phyloP scores from a whole-genome alignment of 2,329 filamentous ascomycete species.

The Fusarium graminum region DNA sequence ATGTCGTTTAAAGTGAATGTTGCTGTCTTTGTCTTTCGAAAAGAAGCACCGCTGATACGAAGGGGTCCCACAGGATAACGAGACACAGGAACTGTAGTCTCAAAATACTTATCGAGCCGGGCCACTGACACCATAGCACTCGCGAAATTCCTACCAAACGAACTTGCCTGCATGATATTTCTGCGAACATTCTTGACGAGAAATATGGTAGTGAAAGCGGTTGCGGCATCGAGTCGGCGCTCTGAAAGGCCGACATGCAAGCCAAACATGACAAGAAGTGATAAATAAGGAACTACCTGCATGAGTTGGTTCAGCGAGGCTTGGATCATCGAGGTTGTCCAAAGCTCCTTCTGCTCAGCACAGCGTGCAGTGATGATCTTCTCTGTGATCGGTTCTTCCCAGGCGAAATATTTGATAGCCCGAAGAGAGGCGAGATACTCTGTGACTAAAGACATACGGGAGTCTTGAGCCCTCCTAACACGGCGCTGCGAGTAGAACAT shows the following conservation, averaged over 20 bases:
- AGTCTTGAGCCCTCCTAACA: slow-evolving; percentile 68
- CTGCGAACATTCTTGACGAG: slow-evolving; percentile 66
- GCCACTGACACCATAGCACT: slow-evolving; percentile 59
- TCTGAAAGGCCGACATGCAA: slow-evolving; percentile 63
- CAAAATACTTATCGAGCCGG: slow-evolving; percentile 67
- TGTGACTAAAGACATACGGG: slow-evolving; percentile 68
- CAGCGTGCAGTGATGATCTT: slow-evolving; percentile 64
- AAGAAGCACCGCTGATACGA: slow-evolving; percentile 60
- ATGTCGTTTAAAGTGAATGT: slow-evolving; percentile 63
- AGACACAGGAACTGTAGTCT: slow-evolving; percentile 62
- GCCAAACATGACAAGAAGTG: slow-evolving; percentile 67
- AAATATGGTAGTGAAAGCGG: slow-evolving; percentile 69
- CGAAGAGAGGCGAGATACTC: slow-evolving; percentile 70
- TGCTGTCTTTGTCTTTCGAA: slow-evolving; percentile 64
- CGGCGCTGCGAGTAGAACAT: slow-evolving; percentile 65
- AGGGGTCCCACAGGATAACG: slow-evolving; percentile 64
- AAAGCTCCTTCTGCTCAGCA: slow-evolving; percentile 67
- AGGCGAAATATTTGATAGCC: slow-evolving; percentile 72
- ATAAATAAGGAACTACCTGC: slow-evolving; percentile 65
- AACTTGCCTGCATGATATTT: slow-evolving; percentile 65
- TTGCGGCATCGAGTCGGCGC: slow-evolving; percentile 65
- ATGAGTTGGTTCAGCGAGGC: slow-evolving; percentile 62
- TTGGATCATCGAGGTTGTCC: slow-evolving; percentile 64
- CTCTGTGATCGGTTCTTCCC: slow-evolving; percentile 67
- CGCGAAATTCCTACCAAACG: slow-evolving; percentile 55